A percentile compares a stretch with the other conserved stretches of the same genome.
These are phyloP conservation scores for Sambucus nigra DNA, from an alignment of 129 eudicot species.

Conservation along the genomic window DNA sequence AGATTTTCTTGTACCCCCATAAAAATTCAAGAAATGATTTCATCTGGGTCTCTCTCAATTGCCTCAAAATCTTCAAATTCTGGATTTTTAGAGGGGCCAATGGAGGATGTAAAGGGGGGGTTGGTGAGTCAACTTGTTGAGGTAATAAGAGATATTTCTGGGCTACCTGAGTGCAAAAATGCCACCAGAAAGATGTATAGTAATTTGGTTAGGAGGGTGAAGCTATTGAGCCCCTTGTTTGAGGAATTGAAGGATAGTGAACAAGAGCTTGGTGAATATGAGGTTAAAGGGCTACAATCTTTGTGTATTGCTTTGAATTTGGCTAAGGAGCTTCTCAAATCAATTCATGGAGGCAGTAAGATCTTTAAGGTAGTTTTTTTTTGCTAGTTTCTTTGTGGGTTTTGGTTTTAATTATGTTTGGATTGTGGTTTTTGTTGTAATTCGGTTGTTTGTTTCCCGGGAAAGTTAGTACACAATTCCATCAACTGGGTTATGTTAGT, in stretches of 20 bases:
- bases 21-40: neutral
- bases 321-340: conserved; percentile 52
- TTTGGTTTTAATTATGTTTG: conserved; percentile 1
- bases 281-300: conserved; percentile 37
- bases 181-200: conserved; percentile 56
- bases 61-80: neutral
- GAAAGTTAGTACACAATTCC: neutral
- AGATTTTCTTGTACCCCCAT: too few species aligned
- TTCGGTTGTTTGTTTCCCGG: neutral
- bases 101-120: conserved; percentile 16
- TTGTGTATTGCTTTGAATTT: conserved; percentile 48
- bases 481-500: neutral
- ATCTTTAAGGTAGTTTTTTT: conserved; percentile 54
- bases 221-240: conserved; percentile 85
- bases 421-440: neutral
- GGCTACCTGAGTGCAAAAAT: conserved; percentile 68
- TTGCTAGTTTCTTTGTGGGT: neutral
- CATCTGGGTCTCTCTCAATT: conserved; percentile 16
- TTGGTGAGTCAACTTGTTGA: conserved; percentile 51
- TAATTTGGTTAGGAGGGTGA: conserved; percentile 70
- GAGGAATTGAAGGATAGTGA: conserved; percentile 71
- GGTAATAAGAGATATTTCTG: conserved; percentile 44
- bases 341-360: conserved; percentile 61
- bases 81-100: neutral
- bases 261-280: conserved; percentile 33